phyloP scores from a whole-genome alignment of 225 moss, liverwort and hornwort species.

The Takakia lepidozioides region DNA sequence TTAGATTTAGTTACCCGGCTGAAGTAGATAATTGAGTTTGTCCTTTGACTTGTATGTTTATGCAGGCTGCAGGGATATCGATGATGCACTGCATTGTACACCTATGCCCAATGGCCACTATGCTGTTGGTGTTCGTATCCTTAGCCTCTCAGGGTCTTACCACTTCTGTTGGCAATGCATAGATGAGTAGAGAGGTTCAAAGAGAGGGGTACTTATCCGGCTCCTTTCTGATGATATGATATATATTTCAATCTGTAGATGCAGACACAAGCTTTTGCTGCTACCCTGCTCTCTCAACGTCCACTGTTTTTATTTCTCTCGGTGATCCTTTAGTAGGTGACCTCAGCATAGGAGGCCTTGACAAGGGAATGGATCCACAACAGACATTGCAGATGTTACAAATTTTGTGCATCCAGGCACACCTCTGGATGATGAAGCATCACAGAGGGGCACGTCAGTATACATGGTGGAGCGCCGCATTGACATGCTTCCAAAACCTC shows the following conservation, averaged over 20 bases:
- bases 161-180: too few relatives aligned
- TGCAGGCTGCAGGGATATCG: slow-evolving; percentile 97
- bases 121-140: slow-evolving; percentile 99
- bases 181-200: too few relatives aligned
- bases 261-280: too few relatives aligned
- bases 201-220: too few relatives aligned
- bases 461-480: slow-evolving; percentile 98
- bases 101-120: slow-evolving; percentile 63
- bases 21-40: too few relatives aligned
- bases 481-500: slow-evolving; percentile 97
- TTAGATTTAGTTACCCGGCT: too few relatives aligned
- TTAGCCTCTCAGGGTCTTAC: too few relatives aligned
- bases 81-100: slow-evolving; percentile 95
- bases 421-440: slow-evolving; percentile 86
- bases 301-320: too few relatives aligned
- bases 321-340: neutral
- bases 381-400: slow-evolving; percentile 99
- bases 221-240: too few relatives aligned
- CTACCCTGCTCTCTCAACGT: too few relatives aligned
- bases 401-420: slow-evolving; percentile 92
- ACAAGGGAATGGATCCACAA: slow-evolving; percentile 26
- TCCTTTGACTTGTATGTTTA: slow-evolving; percentile 6
- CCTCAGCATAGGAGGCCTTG: slow-evolving; percentile 20
- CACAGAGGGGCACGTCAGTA: slow-evolving; percentile 92
- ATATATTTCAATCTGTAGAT: too few relatives aligned